Percentiles rank a stretch among this genome's conserved stretches.
These are phyloP conservation scores for Barnettozyma pratensis DNA, from an alignment of 805 yeast species.

Conservation along the genomic window DNA sequence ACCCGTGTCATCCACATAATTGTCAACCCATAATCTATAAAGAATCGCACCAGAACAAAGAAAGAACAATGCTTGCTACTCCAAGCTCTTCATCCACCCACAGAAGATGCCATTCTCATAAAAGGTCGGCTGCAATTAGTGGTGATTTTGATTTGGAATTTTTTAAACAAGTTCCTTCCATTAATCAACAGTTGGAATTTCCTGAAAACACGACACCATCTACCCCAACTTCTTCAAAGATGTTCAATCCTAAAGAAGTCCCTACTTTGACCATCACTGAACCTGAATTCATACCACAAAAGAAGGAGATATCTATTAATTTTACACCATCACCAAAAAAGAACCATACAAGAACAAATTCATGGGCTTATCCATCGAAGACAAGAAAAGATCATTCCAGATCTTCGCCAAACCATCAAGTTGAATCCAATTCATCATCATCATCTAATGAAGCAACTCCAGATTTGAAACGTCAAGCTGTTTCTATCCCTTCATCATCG, in stretches of 20 bases:
- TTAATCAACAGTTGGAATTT: constrained; percentile 11
- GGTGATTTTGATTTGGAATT: constrained; percentile 63
- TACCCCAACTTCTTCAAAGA: not conserved
- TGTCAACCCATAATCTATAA: not conserved
- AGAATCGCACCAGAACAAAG: not conserved
- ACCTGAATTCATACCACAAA: constrained; percentile 1
- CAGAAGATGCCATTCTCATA: constrained; percentile 66
- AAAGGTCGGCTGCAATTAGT: constrained; percentile 83
- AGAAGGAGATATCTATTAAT: not conserved
- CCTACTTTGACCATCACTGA: constrained; percentile 15
- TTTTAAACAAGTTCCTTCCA: constrained; percentile 18
- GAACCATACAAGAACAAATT: constrained; percentile 30
- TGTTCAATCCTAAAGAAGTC: not conserved
- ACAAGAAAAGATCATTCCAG: not conserved
- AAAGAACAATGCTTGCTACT: constrained; percentile 16
- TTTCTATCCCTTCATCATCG: not conserved
- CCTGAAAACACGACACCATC: not conserved
- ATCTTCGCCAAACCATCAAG: not conserved
- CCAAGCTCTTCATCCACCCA: constrained; percentile 21
- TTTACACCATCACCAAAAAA: constrained; percentile 22
- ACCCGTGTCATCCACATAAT: constrained; percentile 1
- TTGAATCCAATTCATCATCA: constrained; percentile 11
- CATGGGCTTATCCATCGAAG: constrained; percentile 32
- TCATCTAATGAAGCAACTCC: constrained; percentile 25
- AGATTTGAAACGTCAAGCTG: constrained; percentile 15